These are phyloP conservation scores for Aureobasidium namibiae DNA, from an alignment of 2,329 filamentous ascomycete species.

Conservation along the genomic window DNA sequence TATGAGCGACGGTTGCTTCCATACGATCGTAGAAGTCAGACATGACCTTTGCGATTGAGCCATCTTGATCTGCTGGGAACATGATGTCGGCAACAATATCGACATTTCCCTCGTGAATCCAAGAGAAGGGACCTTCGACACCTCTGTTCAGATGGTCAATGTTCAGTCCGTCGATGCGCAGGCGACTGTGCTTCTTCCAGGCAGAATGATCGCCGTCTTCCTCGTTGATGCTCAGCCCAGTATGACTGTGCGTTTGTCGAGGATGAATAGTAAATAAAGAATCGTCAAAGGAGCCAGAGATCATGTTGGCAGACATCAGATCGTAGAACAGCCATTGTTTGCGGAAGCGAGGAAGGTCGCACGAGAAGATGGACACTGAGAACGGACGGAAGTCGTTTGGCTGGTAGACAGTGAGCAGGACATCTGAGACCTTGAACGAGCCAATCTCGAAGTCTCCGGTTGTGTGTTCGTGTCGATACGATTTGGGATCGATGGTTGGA, in stretches of 20 bases:
- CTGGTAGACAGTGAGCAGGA: slow-evolving; percentile 86
- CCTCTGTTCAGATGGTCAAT: slow-evolving; percentile 95
- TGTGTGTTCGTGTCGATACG: slow-evolving; percentile 77
- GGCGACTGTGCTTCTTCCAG: slow-evolving; percentile 93
- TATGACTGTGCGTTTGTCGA: slow-evolving; percentile 74
- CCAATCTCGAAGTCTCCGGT: slow-evolving; percentile 96
- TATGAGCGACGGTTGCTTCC: slow-evolving; percentile 82
- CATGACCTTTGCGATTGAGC: slow-evolving; percentile 87
- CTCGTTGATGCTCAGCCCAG: slow-evolving; percentile 49
- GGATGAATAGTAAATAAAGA: slow-evolving; percentile 97
- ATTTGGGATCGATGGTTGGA: slow-evolving; percentile 63
- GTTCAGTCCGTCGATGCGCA: slow-evolving; percentile 85
- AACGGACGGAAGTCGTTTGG: slow-evolving; percentile 89
- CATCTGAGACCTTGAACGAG: slow-evolving; percentile 89
- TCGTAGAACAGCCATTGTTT: slow-evolving; percentile 99
- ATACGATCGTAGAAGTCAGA: slow-evolving; percentile 95
- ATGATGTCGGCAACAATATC: slow-evolving; percentile 95
- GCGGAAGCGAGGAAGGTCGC: slow-evolving; percentile 81
- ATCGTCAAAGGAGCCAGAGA: slow-evolving; percentile 91
- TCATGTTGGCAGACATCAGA: slow-evolving; percentile 87
- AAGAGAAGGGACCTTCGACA: slow-evolving; percentile 87
- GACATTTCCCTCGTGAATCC: slow-evolving; percentile 95
- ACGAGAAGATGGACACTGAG: slow-evolving; percentile 89
- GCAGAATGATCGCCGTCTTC: slow-evolving; percentile 58
- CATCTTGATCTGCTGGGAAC: slow-evolving; percentile 81